Percentiles rank a stretch among this genome's conserved stretches.
Conservation (phyloP, 2,329 filamentous ascomycete genomes). For the Pseudogymnoascus sp. region DNA sequence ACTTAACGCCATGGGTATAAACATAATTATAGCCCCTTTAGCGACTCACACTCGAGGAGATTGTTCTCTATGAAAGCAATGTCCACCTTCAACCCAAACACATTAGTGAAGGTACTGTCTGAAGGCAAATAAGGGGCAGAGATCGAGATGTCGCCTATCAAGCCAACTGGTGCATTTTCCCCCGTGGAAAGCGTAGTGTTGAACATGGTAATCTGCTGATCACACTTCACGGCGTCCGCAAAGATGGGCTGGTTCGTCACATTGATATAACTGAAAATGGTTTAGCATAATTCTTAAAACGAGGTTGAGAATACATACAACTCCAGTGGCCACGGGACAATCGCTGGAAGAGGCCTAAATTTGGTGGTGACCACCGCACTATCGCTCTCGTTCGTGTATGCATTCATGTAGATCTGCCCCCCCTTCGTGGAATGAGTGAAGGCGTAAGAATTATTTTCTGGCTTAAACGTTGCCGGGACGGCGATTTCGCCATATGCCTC, state of each 20-base stretch:
- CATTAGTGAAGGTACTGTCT: constrained; percentile 26
- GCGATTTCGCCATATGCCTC: constrained; percentile 35
- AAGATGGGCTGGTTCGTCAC: constrained; percentile 48
- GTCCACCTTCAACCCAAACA: constrained; percentile 31
- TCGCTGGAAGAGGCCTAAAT: constrained; percentile 18
- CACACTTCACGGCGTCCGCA: constrained; percentile 34
- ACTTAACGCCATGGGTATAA: neutral
- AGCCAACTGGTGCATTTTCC: constrained; percentile 26
- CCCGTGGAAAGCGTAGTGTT: constrained; percentile 36
- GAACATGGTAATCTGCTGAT: constrained; percentile 39
- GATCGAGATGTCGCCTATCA: constrained; percentile 29
- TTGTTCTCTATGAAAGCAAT: constrained; percentile 36
- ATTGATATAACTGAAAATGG: constrained; percentile 39
- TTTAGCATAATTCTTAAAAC: constrained; percentile 20
- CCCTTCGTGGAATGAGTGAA: neutral
- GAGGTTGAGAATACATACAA: constrained; percentile 28
- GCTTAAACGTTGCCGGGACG: constrained; percentile 21
- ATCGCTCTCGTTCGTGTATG: constrained; percentile 22
- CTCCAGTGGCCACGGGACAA: neutral
- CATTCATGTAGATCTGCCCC: constrained; percentile 25
- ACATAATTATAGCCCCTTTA: constrained; percentile 18
- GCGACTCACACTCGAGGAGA: constrained; percentile 22
- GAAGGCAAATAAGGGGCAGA: constrained; percentile 26
- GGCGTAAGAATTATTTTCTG: neutral
- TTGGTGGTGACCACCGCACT: constrained; percentile 15